Base-by-base conservation (phyloP, 1,284 basidiomycete species). In the Ganoderma boninense region DNA sequence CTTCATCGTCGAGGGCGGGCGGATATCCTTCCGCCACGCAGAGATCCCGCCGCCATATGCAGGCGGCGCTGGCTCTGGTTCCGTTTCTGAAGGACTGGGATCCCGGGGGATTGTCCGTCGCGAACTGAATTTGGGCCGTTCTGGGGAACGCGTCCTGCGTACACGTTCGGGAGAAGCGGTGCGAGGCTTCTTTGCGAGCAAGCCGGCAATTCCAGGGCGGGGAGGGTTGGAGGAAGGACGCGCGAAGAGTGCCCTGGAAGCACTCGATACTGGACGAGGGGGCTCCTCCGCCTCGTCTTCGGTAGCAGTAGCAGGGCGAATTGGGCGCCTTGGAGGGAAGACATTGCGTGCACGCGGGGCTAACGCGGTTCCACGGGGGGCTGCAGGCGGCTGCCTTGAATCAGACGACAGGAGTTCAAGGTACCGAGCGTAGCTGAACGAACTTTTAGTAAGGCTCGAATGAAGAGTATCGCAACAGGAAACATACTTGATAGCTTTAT, bases 401-500 rank as follows among this genome's bases (percentile, higher is more conserved):
- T 78, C 77, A 16, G 81, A 79, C 32, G 87, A 84, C 3, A 93
- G 91, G 35, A 95, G 84, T 68, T 91, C 89, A 69, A 95, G 85
- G 80, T 93, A 92, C 73, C 92, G 84, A 54, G 89, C 89, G 59
- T 89, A 89, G 67, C 88, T 90, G 29, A 74, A 69, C 29, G 43
- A 76, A 71, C 75, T 69, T 68, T 72, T 32, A 71, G 61, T 29
- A 35, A 32, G 52, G 52, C 56, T 46, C 43, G 46, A 16, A 49
- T 26, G 8, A 69, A 54, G 4, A 13, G 35, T 40, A 38, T 20
- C 35, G 65, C 67, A 54, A 67, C 65, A 32, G 11, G 6, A 46
- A 7, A 88, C 93, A 84, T 79, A 95, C 93, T 92, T 92, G 66
- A 94, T 90, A 68, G 94, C 92, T 79, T 94, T 94, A 54, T 92